Evolutionary conservation across 2,329 filamentous ascomycete species (phyloP).

Genomic region (Ramularia collo-cygni): DNA sequence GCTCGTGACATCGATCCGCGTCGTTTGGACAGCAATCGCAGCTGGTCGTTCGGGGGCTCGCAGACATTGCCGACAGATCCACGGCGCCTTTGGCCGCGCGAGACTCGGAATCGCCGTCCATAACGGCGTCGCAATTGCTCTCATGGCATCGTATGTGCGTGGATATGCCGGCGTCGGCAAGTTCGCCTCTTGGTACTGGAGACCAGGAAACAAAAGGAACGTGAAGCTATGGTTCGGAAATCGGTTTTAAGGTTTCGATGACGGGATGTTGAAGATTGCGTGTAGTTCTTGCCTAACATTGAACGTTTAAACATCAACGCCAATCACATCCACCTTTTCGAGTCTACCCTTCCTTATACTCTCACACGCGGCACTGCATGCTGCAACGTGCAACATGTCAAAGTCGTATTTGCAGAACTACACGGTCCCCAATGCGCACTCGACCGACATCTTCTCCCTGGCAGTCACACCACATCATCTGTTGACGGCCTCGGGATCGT

Average conservation of each 20-base stretch:
- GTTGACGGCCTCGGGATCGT: constrained; percentile 78
- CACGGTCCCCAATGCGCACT: constrained; percentile 64
- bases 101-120: constrained; percentile 11
- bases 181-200: too few species aligned
- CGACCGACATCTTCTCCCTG: constrained; percentile 32
- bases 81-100: constrained; percentile 8
- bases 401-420: constrained; percentile 96
- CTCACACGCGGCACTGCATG: too few species aligned
- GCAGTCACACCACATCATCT: constrained; percentile 42
- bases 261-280: too few species aligned
- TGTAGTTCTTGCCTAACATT: too few species aligned
- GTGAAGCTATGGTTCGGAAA: too few species aligned
- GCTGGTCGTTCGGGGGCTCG: constrained; percentile 2
- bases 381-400: constrained; percentile 76
- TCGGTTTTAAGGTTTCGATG: too few species aligned
- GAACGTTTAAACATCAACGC: too few species aligned
- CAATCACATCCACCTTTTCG: too few species aligned
- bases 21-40: constrained; percentile 2
- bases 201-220: too few species aligned
- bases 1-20: constrained; percentile 2
- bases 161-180: too few species aligned
- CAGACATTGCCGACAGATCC: constrained; percentile 23
- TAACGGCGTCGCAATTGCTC: constrained; percentile 12
- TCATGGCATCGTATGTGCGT: constrained; percentile 20
- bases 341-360: too few species aligned